These are phyloP conservation scores for Caryocar brasiliense DNA, from an alignment of 441 rosid species.

Conservation along the genomic window DNA sequence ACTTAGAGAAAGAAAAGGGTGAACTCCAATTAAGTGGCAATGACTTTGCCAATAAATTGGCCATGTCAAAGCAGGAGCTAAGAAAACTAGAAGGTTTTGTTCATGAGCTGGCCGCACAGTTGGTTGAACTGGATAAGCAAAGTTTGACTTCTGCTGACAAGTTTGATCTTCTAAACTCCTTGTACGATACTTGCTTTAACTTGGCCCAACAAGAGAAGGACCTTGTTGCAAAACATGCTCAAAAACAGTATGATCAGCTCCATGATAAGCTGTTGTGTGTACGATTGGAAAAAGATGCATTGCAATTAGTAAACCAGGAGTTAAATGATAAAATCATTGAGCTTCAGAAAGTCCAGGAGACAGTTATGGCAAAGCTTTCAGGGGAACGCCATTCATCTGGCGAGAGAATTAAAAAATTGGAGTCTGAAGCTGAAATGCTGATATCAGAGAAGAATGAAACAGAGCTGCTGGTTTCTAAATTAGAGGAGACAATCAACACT, in stretches of 20 bases:
- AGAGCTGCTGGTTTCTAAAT: slow-evolving; percentile 33
- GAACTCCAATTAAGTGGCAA: slow-evolving; percentile 36
- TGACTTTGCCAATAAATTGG: slow-evolving; percentile 37
- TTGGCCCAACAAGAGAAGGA: slow-evolving; percentile 42
- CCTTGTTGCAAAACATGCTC: slow-evolving; percentile 36
- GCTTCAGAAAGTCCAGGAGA: slow-evolving; percentile 50
- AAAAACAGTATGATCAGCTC: slow-evolving; percentile 41
- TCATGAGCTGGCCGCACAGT: slow-evolving; percentile 30
- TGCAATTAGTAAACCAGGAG: slow-evolving; percentile 34
- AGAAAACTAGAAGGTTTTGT: slow-evolving; percentile 44
- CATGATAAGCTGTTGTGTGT: slow-evolving; percentile 36
- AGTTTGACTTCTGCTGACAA: slow-evolving; percentile 34
- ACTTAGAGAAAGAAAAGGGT: slow-evolving; percentile 48
- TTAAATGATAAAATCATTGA: slow-evolving; percentile 38
- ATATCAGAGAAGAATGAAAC: slow-evolving; percentile 41
- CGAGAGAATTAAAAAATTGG: slow-evolving; percentile 47
- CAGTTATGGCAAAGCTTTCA: slow-evolving; percentile 34
- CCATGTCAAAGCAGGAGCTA: slow-evolving; percentile 36
- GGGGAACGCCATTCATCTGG: slow-evolving; percentile 40
- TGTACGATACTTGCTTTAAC: slow-evolving; percentile 42
- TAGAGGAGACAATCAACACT: slow-evolving; percentile 32
- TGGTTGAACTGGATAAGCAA: slow-evolving; percentile 51
- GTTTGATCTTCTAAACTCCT: slow-evolving; percentile 45
- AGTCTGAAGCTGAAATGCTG: slow-evolving; percentile 54
- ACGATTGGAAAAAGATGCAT: slow-evolving; percentile 41